A percentile compares a stretch with the other conserved stretches of the same genome.
These are phyloP conservation scores for Coprinopsis cinerea DNA, from an alignment of 768 basidiomycete genomes.

Conservation along the genomic window DNA sequence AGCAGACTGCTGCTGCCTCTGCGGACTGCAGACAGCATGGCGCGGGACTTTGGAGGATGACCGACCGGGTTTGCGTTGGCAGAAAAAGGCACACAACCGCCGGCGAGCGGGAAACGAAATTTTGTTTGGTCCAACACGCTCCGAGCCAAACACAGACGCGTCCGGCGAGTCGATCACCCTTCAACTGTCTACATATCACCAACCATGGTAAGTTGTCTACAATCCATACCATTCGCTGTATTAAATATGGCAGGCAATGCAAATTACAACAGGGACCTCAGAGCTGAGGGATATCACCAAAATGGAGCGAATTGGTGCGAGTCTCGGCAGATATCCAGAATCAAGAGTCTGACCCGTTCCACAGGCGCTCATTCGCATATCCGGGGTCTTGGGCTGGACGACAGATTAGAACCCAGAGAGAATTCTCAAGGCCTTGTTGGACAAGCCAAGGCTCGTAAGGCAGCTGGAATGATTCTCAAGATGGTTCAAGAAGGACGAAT, in stretches of 20 bases:
- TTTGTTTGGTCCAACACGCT: constrained; percentile 14
- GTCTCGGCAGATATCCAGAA: neutral
- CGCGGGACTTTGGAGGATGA: constrained; percentile 13
- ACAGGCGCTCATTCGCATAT: constrained; percentile 92
- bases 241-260: constrained; percentile 40
- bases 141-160: constrained; percentile 13
- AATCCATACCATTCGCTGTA: neutral
- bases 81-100: neutral
- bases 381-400: constrained; percentile 90
- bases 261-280: constrained; percentile 72
- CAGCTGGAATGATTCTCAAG: constrained; percentile 94
- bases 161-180: neutral
- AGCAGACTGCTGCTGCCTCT: constrained; percentile 21
- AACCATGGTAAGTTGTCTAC: constrained; percentile 11
- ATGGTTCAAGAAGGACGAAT: constrained; percentile 98
- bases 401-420: constrained; percentile 81
- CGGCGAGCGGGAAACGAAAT: neutral
- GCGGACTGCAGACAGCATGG: constrained; percentile 41
- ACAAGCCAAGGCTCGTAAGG: constrained; percentile 92
- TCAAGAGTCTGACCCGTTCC: neutral
- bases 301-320: constrained; percentile 85
- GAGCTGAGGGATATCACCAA: constrained; percentile 84
- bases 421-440: constrained; percentile 97
- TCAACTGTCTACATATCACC: neutral
- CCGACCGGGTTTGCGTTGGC: neutral